These are phyloP conservation scores for Nemania sp. DNA, from an alignment of 2,329 filamentous ascomycete genomes.

Conservation along the genomic window DNA sequence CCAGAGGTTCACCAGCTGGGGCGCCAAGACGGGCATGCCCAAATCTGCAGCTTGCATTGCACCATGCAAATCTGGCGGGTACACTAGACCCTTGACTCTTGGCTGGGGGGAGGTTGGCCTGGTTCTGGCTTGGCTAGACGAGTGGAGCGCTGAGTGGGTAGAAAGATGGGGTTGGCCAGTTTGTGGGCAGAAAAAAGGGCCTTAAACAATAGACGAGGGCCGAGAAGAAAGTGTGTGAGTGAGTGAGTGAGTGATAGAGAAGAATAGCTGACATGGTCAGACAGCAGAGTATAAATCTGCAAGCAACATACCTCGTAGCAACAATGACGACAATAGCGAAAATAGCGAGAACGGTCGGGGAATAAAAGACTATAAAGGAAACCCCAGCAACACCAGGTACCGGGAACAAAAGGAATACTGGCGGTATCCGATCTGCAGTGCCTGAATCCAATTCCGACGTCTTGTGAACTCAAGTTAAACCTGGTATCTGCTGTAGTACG, in stretches of 20 bases:
- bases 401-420: no score
- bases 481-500: no score
- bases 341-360: no score
- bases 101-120: neutral
- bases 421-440: no score
- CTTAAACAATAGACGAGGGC: neutral
- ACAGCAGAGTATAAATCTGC: no score
- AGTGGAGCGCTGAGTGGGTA: constrained; percentile 20
- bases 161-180: constrained; percentile 11
- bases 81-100: constrained; percentile 2
- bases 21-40: constrained; percentile 27
- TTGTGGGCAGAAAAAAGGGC: constrained; percentile 8
- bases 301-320: no score
- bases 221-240: neutral
- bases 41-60: constrained; percentile 14
- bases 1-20: constrained; percentile 26
- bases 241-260: neutral
- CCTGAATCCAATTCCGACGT: no score
- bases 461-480: no score
- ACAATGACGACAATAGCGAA: no score
- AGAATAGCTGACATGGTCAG: no score
- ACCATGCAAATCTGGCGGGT: neutral
- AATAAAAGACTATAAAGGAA: no score
- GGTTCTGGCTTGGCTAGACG: neutral
- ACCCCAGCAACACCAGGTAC: no score